These are phyloP conservation scores for Bruguiera sexangula DNA, from an alignment of 345 rosid genomes.

Conservation along the genomic window DNA sequence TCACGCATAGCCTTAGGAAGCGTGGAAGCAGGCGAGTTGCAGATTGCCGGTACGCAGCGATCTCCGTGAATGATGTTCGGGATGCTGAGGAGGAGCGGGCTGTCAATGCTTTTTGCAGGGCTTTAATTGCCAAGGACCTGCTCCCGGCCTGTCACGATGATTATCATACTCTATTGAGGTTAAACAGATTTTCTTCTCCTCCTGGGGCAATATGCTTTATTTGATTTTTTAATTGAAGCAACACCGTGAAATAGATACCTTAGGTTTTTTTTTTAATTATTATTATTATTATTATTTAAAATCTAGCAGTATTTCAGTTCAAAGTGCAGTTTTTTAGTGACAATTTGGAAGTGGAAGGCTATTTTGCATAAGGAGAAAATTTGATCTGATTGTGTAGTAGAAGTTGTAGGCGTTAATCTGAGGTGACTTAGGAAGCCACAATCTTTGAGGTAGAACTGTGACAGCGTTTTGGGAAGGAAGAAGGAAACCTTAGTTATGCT, in stretches of 20 bases:
- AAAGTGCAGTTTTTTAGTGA: background rate
- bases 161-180: constrained; percentile 95
- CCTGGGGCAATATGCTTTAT: background rate
- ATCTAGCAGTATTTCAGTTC: background rate
- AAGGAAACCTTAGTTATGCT: too few relatives aligned
- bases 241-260: background rate
- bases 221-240: background rate
- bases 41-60: constrained; percentile 42
- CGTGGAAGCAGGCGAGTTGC: constrained; percentile 61
- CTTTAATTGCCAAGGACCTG: constrained; percentile 55
- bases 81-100: constrained; percentile 77
- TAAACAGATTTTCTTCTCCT: background rate
- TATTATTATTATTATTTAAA: too few relatives aligned
- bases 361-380: background rate
- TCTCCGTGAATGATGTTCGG: constrained; percentile 72
- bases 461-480: too few relatives aligned
- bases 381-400: background rate
- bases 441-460: too few relatives aligned
- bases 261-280: background rate
- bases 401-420: background rate
- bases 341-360: background rate
- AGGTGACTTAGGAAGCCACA: too few relatives aligned
- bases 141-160: constrained; percentile 76
- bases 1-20: constrained; percentile 67
- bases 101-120: constrained; percentile 61